phyloP scores from a whole-genome alignment of 768 basidiomycete species.

The Russula brevipes region DNA sequence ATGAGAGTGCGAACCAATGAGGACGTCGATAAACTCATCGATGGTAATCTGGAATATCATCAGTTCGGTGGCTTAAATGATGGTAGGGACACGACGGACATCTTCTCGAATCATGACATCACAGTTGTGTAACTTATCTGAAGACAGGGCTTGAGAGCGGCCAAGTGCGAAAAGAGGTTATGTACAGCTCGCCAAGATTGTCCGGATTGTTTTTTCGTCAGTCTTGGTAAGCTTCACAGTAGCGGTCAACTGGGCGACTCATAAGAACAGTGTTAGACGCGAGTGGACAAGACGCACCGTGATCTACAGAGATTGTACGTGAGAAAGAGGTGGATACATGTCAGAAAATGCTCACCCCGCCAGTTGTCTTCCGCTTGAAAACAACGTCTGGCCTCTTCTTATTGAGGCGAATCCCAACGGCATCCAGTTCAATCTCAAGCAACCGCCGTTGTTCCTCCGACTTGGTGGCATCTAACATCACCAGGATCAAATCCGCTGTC shows the following conservation, averaged over 20 bases:
- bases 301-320: slow-evolving; percentile 44
- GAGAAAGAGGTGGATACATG: slow-evolving; percentile 17
- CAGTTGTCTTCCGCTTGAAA: slow-evolving; percentile 89
- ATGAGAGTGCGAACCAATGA: slow-evolving; percentile 58
- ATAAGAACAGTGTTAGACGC: slow-evolving; percentile 6
- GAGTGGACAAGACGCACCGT: slow-evolving; percentile 43
- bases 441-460: slow-evolving; percentile 85
- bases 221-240: slow-evolving; percentile 94
- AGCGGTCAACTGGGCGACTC: slow-evolving; percentile 58
- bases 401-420: slow-evolving; percentile 94
- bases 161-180: not conserved
- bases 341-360: slow-evolving; percentile 58
- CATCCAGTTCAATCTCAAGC: slow-evolving; percentile 90
- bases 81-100: slow-evolving; percentile 41
- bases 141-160: slow-evolving; percentile 8
- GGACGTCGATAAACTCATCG: slow-evolving; percentile 97
- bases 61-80: slow-evolving; percentile 11
- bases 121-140: slow-evolving; percentile 88
- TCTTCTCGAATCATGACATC: slow-evolving; percentile 99
- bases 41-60: slow-evolving; percentile 65
- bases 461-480: slow-evolving; percentile 92
- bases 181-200: slow-evolving; percentile 83
- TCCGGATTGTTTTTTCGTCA: slow-evolving; percentile 91
- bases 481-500: slow-evolving; percentile 72
- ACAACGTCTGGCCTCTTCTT: slow-evolving; percentile 87